phyloP scores from a whole-genome alignment of 2,329 filamentous ascomycete species.

The Alternaria dauci region DNA sequence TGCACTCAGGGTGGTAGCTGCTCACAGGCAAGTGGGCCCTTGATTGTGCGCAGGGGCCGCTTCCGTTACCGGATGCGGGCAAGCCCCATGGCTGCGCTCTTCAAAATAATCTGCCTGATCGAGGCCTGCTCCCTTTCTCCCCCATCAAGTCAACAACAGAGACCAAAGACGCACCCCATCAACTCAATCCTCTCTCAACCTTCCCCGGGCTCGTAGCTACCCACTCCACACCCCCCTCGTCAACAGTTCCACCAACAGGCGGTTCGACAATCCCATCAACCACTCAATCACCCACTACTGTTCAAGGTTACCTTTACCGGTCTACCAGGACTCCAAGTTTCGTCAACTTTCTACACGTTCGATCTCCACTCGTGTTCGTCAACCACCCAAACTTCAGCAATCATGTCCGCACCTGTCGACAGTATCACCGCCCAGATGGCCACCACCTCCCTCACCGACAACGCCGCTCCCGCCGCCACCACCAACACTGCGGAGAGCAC shows the following conservation, averaged over 20 bases:
- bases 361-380: conserved; percentile 61
- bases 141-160: conserved; percentile 47
- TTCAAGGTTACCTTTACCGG: conserved; percentile 52
- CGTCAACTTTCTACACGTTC: conserved; percentile 48
- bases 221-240: conserved; percentile 61
- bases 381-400: conserved; percentile 63
- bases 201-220: conserved; percentile 59
- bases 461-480: conserved; percentile 24
- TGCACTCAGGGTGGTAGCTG: conserved; percentile 21
- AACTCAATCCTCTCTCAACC: conserved; percentile 42
- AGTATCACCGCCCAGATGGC: conserved; percentile 77
- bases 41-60: conserved; percentile 34
- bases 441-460: conserved; percentile 69
- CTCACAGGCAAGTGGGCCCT: conserved; percentile 28
- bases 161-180: conserved; percentile 40
- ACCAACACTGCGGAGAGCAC: conserved; percentile 56
- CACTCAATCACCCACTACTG: conserved; percentile 39
- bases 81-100: conserved; percentile 32
- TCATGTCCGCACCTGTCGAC: conserved; percentile 86
- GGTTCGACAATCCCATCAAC: conserved; percentile 55
- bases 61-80: conserved; percentile 35
- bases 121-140: conserved; percentile 36
- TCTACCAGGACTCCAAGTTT: conserved; percentile 56
- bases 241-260: conserved; percentile 60
- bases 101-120: conserved; percentile 24